These are phyloP conservation scores for Pseudozyma pruni DNA, from an alignment of 1,284 basidiomycete species.

Conservation along the genomic window DNA sequence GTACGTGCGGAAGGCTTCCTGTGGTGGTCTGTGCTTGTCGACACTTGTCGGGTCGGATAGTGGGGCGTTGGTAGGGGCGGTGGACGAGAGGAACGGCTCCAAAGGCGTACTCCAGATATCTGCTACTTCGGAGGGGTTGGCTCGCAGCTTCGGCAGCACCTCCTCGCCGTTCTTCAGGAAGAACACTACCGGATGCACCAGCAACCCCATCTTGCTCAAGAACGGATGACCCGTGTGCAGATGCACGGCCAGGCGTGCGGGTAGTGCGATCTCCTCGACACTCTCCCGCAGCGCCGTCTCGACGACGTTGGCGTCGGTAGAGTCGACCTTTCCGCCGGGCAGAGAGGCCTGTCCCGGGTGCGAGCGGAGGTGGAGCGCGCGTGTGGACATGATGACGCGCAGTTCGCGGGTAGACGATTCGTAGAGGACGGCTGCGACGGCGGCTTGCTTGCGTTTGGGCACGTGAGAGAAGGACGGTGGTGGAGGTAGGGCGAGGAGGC, in stretches of 20 bases:
- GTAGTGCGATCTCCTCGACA: conserved; percentile 47
- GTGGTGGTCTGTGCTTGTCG: conserved; percentile 47
- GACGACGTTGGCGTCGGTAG: conserved; percentile 20
- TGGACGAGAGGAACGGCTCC: conserved; percentile 26
- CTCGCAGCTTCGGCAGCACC: conserved; percentile 9
- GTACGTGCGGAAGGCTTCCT: conserved; percentile 42
- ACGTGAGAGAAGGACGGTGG: conserved; percentile 27
- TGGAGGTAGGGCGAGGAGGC: conserved; percentile 17
- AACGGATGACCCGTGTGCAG: conserved; percentile 47
- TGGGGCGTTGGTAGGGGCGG: not conserved
- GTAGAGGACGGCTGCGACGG: conserved; percentile 47
- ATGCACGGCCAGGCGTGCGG: conserved; percentile 8
- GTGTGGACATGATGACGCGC: conserved; percentile 47
- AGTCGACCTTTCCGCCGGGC: conserved; percentile 51
- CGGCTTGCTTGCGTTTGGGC: conserved; percentile 41
- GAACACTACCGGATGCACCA: conserved; percentile 53
- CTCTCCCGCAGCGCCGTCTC: conserved; percentile 47
- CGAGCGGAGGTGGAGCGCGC: conserved; percentile 47
- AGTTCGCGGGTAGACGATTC: conserved; percentile 13
- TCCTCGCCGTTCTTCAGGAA: conserved; percentile 17
- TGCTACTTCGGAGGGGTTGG: conserved; percentile 36
- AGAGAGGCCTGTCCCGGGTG: conserved; percentile 53
- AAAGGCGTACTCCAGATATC: conserved; percentile 46
- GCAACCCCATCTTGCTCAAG: conserved; percentile 45
- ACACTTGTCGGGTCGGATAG: conserved; percentile 31